Evolutionary conservation across 306 rosid genomes (phyloP).

Genomic region (Castanea mollissima): DNA sequence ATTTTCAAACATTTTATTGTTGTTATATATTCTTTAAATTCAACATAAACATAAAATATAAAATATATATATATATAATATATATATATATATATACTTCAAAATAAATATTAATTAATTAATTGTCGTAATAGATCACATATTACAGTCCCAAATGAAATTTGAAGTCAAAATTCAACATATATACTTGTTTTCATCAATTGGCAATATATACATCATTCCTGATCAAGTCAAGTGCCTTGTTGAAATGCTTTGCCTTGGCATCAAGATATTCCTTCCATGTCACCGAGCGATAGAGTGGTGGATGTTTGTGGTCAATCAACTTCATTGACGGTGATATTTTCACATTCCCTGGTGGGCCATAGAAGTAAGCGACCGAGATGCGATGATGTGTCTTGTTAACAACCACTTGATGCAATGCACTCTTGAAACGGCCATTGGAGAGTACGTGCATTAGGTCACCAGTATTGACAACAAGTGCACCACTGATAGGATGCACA

Average conservation of each 20-base stretch:
- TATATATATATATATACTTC: too few species aligned
- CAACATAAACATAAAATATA: too few species aligned
- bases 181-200: neutral
- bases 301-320: slow-evolving; percentile 22
- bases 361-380: slow-evolving; percentile 40
- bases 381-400: slow-evolving; percentile 24
- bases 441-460: slow-evolving; percentile 49
- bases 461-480: slow-evolving; percentile 45
- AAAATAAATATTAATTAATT: too few species aligned
- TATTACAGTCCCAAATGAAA: neutral
- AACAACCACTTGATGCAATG: slow-evolving; percentile 43
- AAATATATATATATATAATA: too few species aligned
- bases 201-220: neutral
- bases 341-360: slow-evolving; percentile 33
- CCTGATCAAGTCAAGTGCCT: slow-evolving; percentile 27
- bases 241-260: slow-evolving; percentile 33
- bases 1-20: too few species aligned
- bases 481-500: slow-evolving; percentile 29
- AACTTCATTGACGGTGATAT: slow-evolving; percentile 32
- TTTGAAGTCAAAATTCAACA: neutral
- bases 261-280: slow-evolving; percentile 44
- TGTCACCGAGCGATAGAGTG: slow-evolving; percentile 31
- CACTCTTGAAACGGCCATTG: slow-evolving; percentile 37
- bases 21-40: too few species aligned
- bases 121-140: too few species aligned